phyloP scores from a whole-genome alignment of 345 rosid genomes.

The Citrus sinensis region DVS_A1.0 CM039168.1:2648501-2649000 shows the following conservation, averaged over 20 bases:
- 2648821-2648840: too few relatives aligned
- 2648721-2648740: background rate
- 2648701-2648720: background rate
- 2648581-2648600: conserved; percentile 76
- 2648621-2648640: conserved; percentile 68
- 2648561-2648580: conserved; percentile 47
- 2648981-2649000: background rate
- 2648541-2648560: conserved; percentile 44
- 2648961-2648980: background rate
- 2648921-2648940: background rate
- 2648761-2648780: background rate
- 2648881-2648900: background rate
- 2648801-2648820: background rate
- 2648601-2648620: conserved; percentile 78
- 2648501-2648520: conserved; percentile 61
- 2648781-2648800: background rate
- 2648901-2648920: background rate
- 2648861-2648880: background rate
- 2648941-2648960: background rate
- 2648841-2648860: background rate
- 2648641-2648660: conserved; percentile 75
- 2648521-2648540: conserved; percentile 77
- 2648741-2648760: background rate
- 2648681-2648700: conserved; percentile 74
- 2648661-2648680: conserved; percentile 97